Base-by-base conservation (phyloP, 495 filamentous ascomycete species). In the Rhypophila decipiens region DNA sequence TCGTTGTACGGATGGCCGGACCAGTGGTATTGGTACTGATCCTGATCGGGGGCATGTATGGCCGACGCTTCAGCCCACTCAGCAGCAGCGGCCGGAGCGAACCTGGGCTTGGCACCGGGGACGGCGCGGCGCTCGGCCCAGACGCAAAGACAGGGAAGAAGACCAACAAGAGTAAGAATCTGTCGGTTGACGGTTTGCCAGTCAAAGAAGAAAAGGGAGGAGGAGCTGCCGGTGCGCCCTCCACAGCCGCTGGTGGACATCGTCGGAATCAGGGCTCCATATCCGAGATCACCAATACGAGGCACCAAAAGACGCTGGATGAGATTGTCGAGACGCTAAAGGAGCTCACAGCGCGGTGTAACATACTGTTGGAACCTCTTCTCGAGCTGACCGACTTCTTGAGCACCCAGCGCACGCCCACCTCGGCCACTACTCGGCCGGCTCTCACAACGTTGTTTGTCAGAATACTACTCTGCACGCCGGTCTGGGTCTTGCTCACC, bases 261-360 rank as follows among this genome's bases (percentile, higher is more conserved):
- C 57, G 63, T 42, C 56, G 69, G 35, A 63, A 55, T 19, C 49
- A 60, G 42, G 44, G 45, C 7, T 69, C 72, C 2, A 50, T 67
- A 18, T 82, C 84, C 1, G 87, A 91, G 51, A 59, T 61, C 42
- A 79, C 69, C 40, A 73, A 73, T 40, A 84, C 79, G 35, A 82
- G 80, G 15, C 87, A 93, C 55, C 76, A 80, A 54, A 80, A 80
- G 66, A 96, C 90, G 34, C 71, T 99, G 33, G 93, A 99, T 56
- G 93, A 97, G 69, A 97, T 99, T 49, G 85, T 99, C 40, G 90
- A 96, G 53, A 90, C 86, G 0, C 70, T 99, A 50, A 85, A 85
- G 60, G 78, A 83, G 20, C 90, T 99, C 58, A 97, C 89, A 2
- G 83, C 81, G 3, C 74, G 93, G 37, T 95, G 94, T 67, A 95